These are phyloP conservation scores for Truncatella angustata DNA, from an alignment of 2,329 filamentous ascomycete species.

Conservation along the genomic window DNA sequence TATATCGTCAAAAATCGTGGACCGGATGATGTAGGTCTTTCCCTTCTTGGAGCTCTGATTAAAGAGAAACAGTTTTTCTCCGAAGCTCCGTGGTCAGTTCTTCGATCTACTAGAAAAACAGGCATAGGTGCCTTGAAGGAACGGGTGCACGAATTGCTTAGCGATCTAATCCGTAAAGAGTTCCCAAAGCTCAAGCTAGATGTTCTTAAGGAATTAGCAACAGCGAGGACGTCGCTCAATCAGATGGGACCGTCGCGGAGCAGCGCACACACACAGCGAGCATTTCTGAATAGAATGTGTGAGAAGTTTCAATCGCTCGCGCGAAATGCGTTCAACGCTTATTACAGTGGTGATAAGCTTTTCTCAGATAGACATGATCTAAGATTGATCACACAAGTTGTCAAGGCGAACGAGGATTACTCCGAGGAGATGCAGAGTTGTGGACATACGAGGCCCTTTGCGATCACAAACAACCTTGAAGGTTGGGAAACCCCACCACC, in stretches of 20 bases:
- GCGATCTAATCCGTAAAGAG: conserved; percentile 36
- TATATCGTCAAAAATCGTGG: conserved; percentile 48
- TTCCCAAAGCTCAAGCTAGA: conserved; percentile 27
- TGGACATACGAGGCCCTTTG: conserved; percentile 28
- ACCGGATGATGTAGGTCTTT: conserved; percentile 36
- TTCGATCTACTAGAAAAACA: conserved; percentile 21
- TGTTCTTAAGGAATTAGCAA: conserved; percentile 15
- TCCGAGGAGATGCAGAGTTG: conserved; percentile 17
- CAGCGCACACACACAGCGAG: conserved; percentile 21
- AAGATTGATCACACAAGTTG: conserved; percentile 26
- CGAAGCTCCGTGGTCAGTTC: conserved; percentile 31
- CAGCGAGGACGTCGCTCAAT: conserved; percentile 10
- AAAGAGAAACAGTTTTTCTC: conserved; percentile 38
- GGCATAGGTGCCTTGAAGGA: conserved; percentile 35
- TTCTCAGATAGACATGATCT: conserved; percentile 15
- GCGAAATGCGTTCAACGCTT: conserved; percentile 22
- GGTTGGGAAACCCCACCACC: neutral
- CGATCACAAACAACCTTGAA: neutral
- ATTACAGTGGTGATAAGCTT: conserved; percentile 21
- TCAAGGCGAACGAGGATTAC: conserved; percentile 22
- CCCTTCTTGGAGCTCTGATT: conserved; percentile 26
- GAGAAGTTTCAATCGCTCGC: conserved; percentile 23
- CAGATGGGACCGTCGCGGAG: conserved; percentile 24
- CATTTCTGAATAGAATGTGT: conserved; percentile 27
- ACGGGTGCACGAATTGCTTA: conserved; percentile 35